Evolutionary conservation across 345 rosid genomes (phyloP), one percentile per base, ranked within the genome.

Genomic region (Heritiera fomes): DNA sequence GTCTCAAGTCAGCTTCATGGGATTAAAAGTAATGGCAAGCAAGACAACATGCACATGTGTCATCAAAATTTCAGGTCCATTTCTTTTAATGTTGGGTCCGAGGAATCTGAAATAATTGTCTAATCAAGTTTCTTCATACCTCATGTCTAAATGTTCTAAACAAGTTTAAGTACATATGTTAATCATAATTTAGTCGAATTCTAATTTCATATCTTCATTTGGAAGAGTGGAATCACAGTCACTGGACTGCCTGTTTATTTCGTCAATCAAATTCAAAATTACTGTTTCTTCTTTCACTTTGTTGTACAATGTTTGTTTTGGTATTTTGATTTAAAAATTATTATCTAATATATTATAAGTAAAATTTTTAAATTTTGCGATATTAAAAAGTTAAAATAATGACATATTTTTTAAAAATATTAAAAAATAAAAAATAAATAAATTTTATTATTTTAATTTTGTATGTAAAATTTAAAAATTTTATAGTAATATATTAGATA

Each of bases 81-180:
- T 13, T n/a, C 67, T 63, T 68, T 68, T 43, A 43, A n/a, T 69
- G 55, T 20, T 69, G 55, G 73, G 73, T 69, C 73, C 56, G 56
- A 69, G 43, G 43, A 13, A 56, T 68, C 0, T 6, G 43, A 3
- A 1, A 41, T 5, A 41, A 41, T 5, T 41, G 43, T 2, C 41
- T 38, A 38, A 38, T 3, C 5, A 68, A n/a, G 0, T 1, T 11
- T 43, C 2, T 68, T 68, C 1, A 1, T 5, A 10, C 20, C 1
- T 43, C 30, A n/a, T 20, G 72, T 45, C 20, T 23, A 43, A 43
- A 43, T 43, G 8, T 43, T 6, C 6, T 6, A 43, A 43, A 43
- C 6, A 43, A 17, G 59, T 18, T 55, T n/a, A 12, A 41, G 43
- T 9, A 2, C 2, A 2, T 0, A n/a, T n/a, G 30, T n/a, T 58